Evolutionary conservation across 139 green algal species (phyloP), one percentile per base, ranked within the genome.

Genomic region (Picochlorum sp.): DNA sequence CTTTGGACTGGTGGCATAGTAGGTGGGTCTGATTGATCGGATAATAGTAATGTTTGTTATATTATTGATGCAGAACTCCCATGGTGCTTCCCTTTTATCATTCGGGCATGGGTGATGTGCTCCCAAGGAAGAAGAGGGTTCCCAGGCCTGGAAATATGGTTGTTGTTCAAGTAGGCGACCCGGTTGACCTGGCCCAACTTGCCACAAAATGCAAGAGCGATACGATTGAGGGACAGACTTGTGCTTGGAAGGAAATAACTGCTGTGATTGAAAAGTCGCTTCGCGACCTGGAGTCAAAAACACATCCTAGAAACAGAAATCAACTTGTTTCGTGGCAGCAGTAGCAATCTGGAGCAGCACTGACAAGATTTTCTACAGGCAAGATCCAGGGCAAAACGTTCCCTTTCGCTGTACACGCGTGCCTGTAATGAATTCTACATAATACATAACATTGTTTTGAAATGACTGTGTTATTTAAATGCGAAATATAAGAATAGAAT

Each of bases 31-130:
- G 66, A 67, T 81, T 33, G 13, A 37, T 35, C 4, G 18, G 57
- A 32, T 36, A 25, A 16, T 28, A 12, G 7, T 18, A 6, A 67
- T 26, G 53, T 75, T 83, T 70, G 60, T n/a, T n/a, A n/a, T n/a
- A n/a, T n/a, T n/a, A n/a, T n/a, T n/a, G n/a, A n/a, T n/a, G n/a
- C n/a, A n/a, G n/a, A n/a, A 65, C 77, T 43, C 86, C 87, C 0
- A 35, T 85, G 3, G 64, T 95, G 4, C 65, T 95, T 24, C 86
- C 88, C 13, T 86, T 90, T 71, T 90, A 85, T 71, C 88, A 94
- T 72, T 79, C 55, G 25, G 78, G 78, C 41, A 94, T 93, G 82
- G 80, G 67, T 2, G 7, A 45, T 0, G 74, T 93, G 29, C 70
- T 93, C 65, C 86, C 87, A 4, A 61, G 73, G 37, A 47, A 64